A percentile compares a stretch with the other conserved stretches of the same genome.
Conservation (phyloP, 1,284 basidiomycete genomes). For the Ganoderma sp. region DNA sequence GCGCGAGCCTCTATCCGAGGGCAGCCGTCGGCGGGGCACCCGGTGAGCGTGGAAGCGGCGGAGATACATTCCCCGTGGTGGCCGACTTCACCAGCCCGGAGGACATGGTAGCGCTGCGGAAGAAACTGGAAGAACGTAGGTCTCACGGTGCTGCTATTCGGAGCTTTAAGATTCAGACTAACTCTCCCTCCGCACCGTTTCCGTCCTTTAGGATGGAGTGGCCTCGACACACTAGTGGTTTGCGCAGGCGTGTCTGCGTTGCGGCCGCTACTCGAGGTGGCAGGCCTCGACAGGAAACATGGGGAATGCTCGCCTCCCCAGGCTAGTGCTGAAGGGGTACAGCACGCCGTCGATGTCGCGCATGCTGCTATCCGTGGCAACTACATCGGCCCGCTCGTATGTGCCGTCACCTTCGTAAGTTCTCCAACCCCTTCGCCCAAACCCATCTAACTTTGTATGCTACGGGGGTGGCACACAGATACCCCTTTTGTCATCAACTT, state of each 20-base stretch:
- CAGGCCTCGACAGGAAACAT: constrained; percentile 58
- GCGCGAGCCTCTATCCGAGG: constrained; percentile 42
- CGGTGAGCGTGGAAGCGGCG: constrained; percentile 9
- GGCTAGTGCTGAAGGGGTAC: constrained; percentile 54
- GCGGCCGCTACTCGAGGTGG: constrained; percentile 76
- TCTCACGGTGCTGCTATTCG: constrained; percentile 23
- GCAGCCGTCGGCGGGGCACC: constrained; percentile 12
- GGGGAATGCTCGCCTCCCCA: constrained; percentile 44
- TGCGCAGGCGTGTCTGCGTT: constrained; percentile 88
- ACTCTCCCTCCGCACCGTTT: background rate
- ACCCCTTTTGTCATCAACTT: constrained; percentile 75
- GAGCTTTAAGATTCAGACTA: constrained; percentile 8
- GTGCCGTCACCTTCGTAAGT: constrained; percentile 71
- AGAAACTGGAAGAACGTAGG: constrained; percentile 62
- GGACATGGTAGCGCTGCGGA: constrained; percentile 72
- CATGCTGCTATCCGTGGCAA: constrained; percentile 63
- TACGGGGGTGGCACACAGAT: constrained; percentile 54
- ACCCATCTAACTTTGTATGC: background rate
- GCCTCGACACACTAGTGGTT: constrained; percentile 85
- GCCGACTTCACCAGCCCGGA: constrained; percentile 74
- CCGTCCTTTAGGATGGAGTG: constrained; percentile 66
- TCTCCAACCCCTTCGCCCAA: background rate
- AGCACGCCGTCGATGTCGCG: constrained; percentile 58
- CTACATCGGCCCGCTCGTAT: constrained; percentile 67
- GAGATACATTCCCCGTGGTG: constrained; percentile 43